Conservation (phyloP, 169 alveolate species). For the Gregarina niphandrodes region DNA sequence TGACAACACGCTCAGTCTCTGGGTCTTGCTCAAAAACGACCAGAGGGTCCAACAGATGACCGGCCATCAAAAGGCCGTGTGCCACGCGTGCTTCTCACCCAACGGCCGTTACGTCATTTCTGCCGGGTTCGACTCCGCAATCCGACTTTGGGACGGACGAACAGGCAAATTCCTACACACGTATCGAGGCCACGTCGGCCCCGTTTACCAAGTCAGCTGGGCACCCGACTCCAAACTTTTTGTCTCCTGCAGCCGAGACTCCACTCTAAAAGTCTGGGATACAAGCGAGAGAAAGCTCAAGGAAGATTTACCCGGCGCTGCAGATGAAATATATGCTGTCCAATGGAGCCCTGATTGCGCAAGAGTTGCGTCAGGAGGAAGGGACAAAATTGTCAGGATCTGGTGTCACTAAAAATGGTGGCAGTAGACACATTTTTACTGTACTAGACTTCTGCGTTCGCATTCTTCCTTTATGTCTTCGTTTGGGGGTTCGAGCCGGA, state of each 20-base stretch:
- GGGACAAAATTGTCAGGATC: conserved; percentile 10
- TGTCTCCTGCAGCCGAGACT: conserved; percentile 76
- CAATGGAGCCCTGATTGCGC: conserved; percentile 92
- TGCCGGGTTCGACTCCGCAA: conserved; percentile 88
- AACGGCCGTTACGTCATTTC: conserved; percentile 85
- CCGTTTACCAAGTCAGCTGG: conserved; percentile 87
- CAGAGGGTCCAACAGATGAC: conserved; percentile 47
- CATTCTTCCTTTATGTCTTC: no score
- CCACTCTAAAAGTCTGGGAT: conserved; percentile 79
- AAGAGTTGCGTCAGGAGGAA: conserved; percentile 44
- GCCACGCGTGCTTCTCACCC: conserved; percentile 83
- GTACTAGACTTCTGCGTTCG: no score
- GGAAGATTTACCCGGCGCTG: conserved; percentile 90
- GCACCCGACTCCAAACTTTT: conserved; percentile 77
- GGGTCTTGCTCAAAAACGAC: conserved; percentile 35
- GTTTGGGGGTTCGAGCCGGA: no score
- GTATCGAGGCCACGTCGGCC: conserved; percentile 89
- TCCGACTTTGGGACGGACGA: conserved; percentile 57
- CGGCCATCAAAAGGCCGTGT: conserved; percentile 85
- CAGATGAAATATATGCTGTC: conserved; percentile 87
- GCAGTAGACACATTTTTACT: no score
- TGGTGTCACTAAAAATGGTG: conserved; percentile 10
- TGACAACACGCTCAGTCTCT: conserved; percentile 76
- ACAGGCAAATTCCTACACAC: conserved; percentile 68
- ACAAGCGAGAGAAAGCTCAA: conserved; percentile 52